Evolutionary conservation across 1,284 basidiomycete species (phyloP), one percentile per base, ranked within the genome.

Genomic region (Agroathelia rolfsii): DNA sequence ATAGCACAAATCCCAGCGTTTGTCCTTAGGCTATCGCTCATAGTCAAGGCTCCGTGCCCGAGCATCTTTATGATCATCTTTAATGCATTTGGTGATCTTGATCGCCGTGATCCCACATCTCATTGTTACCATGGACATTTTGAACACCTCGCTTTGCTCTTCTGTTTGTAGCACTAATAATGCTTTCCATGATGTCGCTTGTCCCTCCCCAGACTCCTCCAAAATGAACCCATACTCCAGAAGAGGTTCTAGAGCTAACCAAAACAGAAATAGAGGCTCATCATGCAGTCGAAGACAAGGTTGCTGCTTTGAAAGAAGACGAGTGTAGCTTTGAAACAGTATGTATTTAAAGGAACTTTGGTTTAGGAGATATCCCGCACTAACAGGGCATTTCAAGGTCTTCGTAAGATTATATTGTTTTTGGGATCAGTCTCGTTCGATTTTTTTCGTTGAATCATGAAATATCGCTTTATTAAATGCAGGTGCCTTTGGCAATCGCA

Each of bases 201-300:
- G 64, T 55, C 9, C 72, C 83, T 24, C 81, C 83, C 4, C 81
- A 86, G 49, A 45, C 69, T 17, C 59, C 83, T 1, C 79, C 73
- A 17, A 50, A 51, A 29, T 88, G 84, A 83, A 63, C 72, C 12
- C 80, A 85, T 49, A 64, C 76, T 13, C 59, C 79, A 1, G 65
- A 72, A 30, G 66, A 76, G 26, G 68, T 89, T 32, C 52, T 64
- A 4, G 55, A 56, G 11, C 49, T 78, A 24, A 76, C 76, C 28
- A 69, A 77, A 38, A 62, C 72, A 32, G 58, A 66, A 4, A 78
- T 89, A 44, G 65, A 60, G 7, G 56, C 58, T 22, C 66, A 79
- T 50, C 69, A 71, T 29, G 56, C 56, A 14, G 47, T 71, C 21
- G 66, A 70, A 49, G 76, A 85, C 53, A 59, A 59, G 35, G 59